Evolutionary conservation across 768 basidiomycete genomes (phyloP).

Genomic region (Amanita pallidorosea): DNA sequence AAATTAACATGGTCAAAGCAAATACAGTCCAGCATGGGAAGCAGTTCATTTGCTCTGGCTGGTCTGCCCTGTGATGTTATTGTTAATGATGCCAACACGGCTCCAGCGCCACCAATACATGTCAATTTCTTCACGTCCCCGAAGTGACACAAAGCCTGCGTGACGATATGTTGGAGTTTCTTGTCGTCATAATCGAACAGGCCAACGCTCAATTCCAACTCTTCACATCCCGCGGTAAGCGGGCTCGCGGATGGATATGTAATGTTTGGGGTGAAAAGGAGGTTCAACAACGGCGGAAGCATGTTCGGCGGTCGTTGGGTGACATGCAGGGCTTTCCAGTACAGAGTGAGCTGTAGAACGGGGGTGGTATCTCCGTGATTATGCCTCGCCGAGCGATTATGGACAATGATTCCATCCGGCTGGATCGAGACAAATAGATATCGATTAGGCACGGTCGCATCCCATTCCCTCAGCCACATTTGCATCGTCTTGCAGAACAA

Average conservation of each 20-base stretch:
- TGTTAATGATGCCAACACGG: not conserved
- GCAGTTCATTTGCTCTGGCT: not conserved
- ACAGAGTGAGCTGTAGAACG: not conserved
- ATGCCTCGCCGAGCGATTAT: not conserved
- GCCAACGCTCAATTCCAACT: not conserved
- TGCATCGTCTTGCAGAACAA: not conserved
- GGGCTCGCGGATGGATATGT: not conserved
- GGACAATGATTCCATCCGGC: constrained; percentile 1
- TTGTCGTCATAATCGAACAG: not conserved
- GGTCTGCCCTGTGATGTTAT: not conserved
- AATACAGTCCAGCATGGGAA: not conserved
- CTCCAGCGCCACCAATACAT: not conserved
- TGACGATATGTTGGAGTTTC: not conserved
- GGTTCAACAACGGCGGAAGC: not conserved
- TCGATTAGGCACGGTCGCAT: not conserved
- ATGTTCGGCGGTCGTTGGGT: not conserved
- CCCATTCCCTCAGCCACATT: not conserved
- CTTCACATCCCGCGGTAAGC: not conserved
- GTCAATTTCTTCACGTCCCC: not conserved
- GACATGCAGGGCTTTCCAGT: not conserved
- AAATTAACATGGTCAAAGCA: not conserved
- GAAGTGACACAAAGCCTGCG: not conserved
- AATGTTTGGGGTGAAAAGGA: not conserved
- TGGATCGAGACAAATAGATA: not conserved
- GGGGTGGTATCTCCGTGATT: not conserved